Conservation (phyloP, 345 rosid species). For the Hibiscus mutabilis region DNA sequence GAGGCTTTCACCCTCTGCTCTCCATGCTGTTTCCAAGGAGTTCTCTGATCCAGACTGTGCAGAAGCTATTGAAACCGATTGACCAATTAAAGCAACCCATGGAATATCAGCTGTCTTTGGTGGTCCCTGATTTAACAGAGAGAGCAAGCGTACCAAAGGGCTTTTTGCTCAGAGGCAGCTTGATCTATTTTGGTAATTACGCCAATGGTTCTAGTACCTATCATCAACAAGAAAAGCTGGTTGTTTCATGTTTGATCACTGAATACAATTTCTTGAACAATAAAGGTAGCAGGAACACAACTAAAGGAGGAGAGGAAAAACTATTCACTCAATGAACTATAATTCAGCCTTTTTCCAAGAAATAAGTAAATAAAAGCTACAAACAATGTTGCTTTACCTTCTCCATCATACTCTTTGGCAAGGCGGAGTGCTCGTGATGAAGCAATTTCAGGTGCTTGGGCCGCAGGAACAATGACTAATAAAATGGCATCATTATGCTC, state of each 20-base stretch:
- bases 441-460: conserved; percentile 82
- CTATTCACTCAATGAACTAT: background rate
- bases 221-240: background rate
- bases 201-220: conserved; percentile 94
- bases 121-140: conserved; percentile 62
- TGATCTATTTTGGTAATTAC: conserved; percentile 93
- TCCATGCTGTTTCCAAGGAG: conserved; percentile 79
- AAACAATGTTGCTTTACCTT: conserved; percentile 42
- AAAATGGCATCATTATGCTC: conserved; percentile 88
- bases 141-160: conserved; percentile 65
- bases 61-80: conserved; percentile 70
- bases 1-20: conserved; percentile 69
- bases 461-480: conserved; percentile 78
- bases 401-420: conserved; percentile 85
- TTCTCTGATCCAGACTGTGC: conserved; percentile 67
- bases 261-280: background rate
- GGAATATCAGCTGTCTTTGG: conserved; percentile 61
- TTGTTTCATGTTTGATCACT: background rate
- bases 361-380: background rate
- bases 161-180: conserved; percentile 61
- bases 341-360: background rate
- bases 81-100: conserved; percentile 80
- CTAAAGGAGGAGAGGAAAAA: background rate
- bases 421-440: conserved; percentile 78
- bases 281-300: background rate